Percentiles rank a stretch among this genome's conserved stretches.
These are phyloP conservation scores for Plasmodium malariae DNA, from an alignment of 169 alveolate species.

Conservation along the genomic window DNA sequence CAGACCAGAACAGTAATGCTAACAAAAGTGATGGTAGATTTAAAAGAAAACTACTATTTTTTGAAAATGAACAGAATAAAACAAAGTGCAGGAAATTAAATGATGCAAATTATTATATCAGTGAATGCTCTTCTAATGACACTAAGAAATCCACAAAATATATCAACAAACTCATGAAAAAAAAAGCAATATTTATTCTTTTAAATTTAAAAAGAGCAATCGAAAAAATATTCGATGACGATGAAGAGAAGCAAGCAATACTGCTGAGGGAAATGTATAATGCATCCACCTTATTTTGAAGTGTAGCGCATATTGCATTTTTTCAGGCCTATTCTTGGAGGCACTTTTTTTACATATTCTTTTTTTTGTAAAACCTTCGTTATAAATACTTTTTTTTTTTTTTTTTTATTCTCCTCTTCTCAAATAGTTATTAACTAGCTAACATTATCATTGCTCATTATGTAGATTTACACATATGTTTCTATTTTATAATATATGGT, in stretches of 20 bases:
- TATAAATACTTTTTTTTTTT: too few species aligned
- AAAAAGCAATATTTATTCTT: slow-evolving; percentile 47
- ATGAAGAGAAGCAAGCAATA: slow-evolving; percentile 27
- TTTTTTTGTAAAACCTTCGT: too few species aligned
- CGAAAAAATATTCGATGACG: slow-evolving; percentile 71
- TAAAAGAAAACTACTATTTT: slow-evolving; percentile 61
- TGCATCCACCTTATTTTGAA: slow-evolving; percentile 16
- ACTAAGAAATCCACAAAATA: slow-evolving; percentile 39
- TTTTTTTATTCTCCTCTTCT: too few species aligned
- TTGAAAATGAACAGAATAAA: slow-evolving; percentile 66
- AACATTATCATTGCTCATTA: too few species aligned
- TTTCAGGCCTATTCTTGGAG: too few species aligned
- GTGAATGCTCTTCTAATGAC: slow-evolving; percentile 21
- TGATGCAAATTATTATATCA: slow-evolving; percentile 13
- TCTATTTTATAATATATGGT: too few species aligned
- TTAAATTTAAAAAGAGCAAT: slow-evolving; percentile 48
- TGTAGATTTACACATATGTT: too few species aligned
- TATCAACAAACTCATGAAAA: slow-evolving; percentile 70
- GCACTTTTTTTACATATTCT: too few species aligned
- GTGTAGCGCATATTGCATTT: too few species aligned
- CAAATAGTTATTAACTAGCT: too few species aligned
- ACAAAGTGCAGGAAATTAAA: slow-evolving; percentile 64
- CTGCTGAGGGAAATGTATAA: slow-evolving; percentile 15
- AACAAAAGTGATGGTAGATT: not conserved
- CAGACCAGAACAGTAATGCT: not conserved